Evolutionary conservation across 306 rosid species (phyloP).

Genomic region (Senna siamea): DNA sequence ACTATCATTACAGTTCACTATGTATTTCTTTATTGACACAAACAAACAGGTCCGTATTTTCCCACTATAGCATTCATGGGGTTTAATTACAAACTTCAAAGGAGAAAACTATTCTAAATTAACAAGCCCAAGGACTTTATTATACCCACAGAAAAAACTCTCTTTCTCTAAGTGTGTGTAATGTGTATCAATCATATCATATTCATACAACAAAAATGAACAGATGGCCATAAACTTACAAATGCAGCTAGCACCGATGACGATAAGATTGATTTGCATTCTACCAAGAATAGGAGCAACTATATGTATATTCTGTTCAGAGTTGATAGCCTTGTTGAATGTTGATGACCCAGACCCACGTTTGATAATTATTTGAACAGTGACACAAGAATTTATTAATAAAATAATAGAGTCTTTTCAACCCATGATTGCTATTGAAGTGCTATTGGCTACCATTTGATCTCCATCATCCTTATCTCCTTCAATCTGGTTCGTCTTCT

Average conservation of each 20-base stretch:
- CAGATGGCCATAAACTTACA: not conserved
- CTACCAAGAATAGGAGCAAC: not conserved
- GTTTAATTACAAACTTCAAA: constrained; percentile 32
- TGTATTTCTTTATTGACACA: constrained; percentile 38
- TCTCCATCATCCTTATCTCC: constrained; percentile 40
- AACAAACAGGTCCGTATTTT: constrained; percentile 45
- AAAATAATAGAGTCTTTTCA: constrained; percentile 29
- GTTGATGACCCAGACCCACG: constrained; percentile 12
- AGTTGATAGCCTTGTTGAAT: too few species aligned
- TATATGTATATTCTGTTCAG: too few species aligned
- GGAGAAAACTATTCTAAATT: not conserved
- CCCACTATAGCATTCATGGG: constrained; percentile 56
- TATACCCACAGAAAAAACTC: constrained; percentile 5
- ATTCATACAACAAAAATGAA: not conserved
- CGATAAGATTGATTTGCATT: not conserved
- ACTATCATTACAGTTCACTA: constrained; percentile 35
- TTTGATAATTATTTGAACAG: not conserved
- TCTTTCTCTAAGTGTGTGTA: not conserved
- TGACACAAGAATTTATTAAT: constrained; percentile 3
- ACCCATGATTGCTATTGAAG: constrained; percentile 50
- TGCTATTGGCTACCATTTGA: constrained; percentile 36
- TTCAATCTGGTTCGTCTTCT: constrained; percentile 44
- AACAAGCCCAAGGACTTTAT: not conserved
- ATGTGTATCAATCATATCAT: not conserved
- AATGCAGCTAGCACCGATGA: not conserved